Evolutionary conservation across 1,284 basidiomycete species (phyloP), one percentile per base, ranked within the genome.

Genomic region (Leccinum holopus): DNA sequence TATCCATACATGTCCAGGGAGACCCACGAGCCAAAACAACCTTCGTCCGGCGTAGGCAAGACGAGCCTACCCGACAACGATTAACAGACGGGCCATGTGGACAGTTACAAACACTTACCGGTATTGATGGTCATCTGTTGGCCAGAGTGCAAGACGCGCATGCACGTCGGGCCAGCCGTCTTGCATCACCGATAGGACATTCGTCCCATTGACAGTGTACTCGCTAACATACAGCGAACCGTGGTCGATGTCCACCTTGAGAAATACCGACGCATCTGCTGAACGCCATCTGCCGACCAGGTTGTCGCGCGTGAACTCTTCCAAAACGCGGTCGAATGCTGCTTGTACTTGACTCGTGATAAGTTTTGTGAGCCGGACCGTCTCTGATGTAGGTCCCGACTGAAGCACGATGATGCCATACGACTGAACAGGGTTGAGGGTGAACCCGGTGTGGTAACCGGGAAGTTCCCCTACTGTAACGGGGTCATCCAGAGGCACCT

Each of bases 361-460:
- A 44, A 80, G 73, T 54, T 75, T 76, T 1, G 78, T 75, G 51
- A 84, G 69, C 41, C 67, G 68, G 16, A 66, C 67, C 1, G 79
- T 74, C 61, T 81, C 76, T 8, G 71, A 67, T 59, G 79, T 78
- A 16, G 69, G 75, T 3, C 80, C 81, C 0, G 80, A 78, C 58
- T 80, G 68, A 47, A 85, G 76, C 1, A 83, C 73, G 41, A 82
- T 73, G 55, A 84, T 74, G 1, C 81, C 82, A 58, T 80, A 82
- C 0, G 78, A 78, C 28, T 77, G 76, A n/a, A 77, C 77, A 2
- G 81, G 81, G 59, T 81, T 76, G 56, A 85, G 64, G 10, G 75
- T 76, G 61, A 83, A 77, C 47, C 78, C 77, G 0, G 78, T 74
- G 61, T 84, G 80, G 62, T 80, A 80, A 2, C 80, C 79, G 0